Conservation (phyloP, 176 grass and related monocot genomes). For the Triticum turgidum region DNA sequence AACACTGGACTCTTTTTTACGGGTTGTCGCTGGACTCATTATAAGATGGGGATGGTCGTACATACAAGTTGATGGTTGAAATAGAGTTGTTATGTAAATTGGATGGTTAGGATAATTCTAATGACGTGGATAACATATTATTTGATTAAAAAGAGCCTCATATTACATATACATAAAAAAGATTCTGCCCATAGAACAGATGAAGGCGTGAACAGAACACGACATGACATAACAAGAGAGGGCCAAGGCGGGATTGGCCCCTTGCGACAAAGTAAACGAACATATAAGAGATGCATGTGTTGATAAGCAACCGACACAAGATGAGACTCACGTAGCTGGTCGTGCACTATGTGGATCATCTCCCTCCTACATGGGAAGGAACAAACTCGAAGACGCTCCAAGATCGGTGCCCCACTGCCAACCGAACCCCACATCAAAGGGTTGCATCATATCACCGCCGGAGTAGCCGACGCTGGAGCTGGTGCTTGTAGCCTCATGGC, state of each 20-base stretch:
- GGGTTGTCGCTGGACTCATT: too few species aligned
- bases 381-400: background rate
- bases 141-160: too few species aligned
- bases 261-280: background rate
- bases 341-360: background rate
- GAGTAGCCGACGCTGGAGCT: background rate
- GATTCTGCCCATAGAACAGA: background rate
- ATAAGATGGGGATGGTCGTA: too few species aligned
- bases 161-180: too few species aligned
- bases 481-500: background rate
- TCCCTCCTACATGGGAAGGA: background rate
- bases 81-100: too few species aligned
- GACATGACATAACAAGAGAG: background rate
- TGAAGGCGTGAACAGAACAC: background rate
- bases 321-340: background rate
- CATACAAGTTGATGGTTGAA: too few species aligned
- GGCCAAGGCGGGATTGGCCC: background rate
- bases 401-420: background rate
- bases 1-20: too few species aligned
- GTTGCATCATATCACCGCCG: background rate
- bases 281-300: background rate
- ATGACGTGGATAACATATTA: too few species aligned
- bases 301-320: background rate
- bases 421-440: background rate
- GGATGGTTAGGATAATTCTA: too few species aligned